These are phyloP conservation scores for Scenedesmus sp. DNA, from an alignment of 163 green algal genomes.

Conservation along the genomic window DNA sequence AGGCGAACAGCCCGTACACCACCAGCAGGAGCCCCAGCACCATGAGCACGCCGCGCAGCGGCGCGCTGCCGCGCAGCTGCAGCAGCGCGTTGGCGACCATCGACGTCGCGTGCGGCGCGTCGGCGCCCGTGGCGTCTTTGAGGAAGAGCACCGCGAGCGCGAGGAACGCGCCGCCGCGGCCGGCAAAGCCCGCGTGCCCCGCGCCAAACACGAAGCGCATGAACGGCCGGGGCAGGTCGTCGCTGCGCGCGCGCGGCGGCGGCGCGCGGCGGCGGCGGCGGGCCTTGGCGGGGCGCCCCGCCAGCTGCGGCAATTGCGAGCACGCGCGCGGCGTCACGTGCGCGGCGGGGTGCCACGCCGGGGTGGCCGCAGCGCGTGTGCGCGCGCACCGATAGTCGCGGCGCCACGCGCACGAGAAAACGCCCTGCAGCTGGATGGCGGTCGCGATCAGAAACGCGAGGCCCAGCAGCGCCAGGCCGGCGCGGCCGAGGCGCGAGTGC, in stretches of 20 bases:
- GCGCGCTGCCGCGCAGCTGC: slow-evolving; percentile 18
- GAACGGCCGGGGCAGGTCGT: background rate
- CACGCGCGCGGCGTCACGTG: background rate
- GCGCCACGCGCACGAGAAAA: slow-evolving; percentile 34
- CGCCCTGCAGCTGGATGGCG: slow-evolving; percentile 45
- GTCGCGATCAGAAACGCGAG: slow-evolving; percentile 30
- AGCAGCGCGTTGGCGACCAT: slow-evolving; percentile 42
- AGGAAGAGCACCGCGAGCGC: slow-evolving; percentile 35
- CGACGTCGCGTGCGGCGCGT: background rate
- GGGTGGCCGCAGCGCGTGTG: background rate
- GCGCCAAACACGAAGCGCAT: slow-evolving; percentile 5
- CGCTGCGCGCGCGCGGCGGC: background rate
- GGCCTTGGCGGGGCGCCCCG: too few relatives aligned
- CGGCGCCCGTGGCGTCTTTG: slow-evolving; percentile 18
- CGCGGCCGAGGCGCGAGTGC: slow-evolving; percentile 7
- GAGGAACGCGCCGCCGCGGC: slow-evolving; percentile 27
- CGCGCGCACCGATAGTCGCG: slow-evolving; percentile 22
- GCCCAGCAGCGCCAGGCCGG: slow-evolving; percentile 29
- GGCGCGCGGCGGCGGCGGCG: too few relatives aligned
- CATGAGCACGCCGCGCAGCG: slow-evolving; percentile 15
- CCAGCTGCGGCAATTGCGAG: background rate
- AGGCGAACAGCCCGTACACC: slow-evolving; percentile 3
- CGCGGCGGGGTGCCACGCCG: background rate
- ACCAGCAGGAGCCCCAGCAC: slow-evolving; percentile 37
- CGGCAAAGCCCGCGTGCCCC: slow-evolving; percentile 37